Conservation (phyloP, 495 filamentous ascomycete genomes). For the Cudoniella acicularis region DNA sequence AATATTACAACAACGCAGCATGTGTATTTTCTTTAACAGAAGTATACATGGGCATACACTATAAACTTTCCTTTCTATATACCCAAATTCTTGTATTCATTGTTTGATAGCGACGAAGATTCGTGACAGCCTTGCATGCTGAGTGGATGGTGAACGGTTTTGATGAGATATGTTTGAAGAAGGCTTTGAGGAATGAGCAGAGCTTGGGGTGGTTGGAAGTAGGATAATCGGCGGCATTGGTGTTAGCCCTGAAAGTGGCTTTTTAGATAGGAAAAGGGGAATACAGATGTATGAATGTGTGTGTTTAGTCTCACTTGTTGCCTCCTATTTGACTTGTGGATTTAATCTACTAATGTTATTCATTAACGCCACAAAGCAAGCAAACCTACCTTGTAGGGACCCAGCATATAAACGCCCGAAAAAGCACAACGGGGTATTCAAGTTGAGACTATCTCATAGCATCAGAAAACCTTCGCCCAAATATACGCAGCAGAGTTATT, state of each 20-base stretch:
- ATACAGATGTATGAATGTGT: not conserved
- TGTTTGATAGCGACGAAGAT: constrained; percentile 11
- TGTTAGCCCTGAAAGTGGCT: not conserved
- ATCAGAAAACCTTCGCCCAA: not conserved
- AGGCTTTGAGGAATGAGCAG: not conserved
- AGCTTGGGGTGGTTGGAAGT: not conserved
- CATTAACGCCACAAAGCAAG: not conserved
- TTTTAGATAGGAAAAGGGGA: not conserved
- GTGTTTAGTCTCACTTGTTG: not conserved
- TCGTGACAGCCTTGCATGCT: too few species aligned
- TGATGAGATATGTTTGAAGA: not conserved
- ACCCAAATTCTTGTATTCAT: constrained; percentile 27
- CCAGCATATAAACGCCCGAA: not conserved
- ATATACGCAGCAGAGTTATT: not conserved
- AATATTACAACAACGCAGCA: constrained; percentile 16
- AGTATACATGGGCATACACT: not conserved
- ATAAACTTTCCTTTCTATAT: constrained; percentile 22
- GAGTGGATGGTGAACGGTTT: not conserved
- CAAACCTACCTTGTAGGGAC: not conserved
- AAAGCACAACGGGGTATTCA: not conserved
- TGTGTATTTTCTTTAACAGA: constrained; percentile 8
- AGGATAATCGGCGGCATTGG: not conserved
- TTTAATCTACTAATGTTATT: not conserved
- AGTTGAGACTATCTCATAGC: not conserved
- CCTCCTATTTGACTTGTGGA: not conserved